phyloP scores from a whole-genome alignment of 768 basidiomycete species.

The Rhodosporidiobolus sp. region DNA sequence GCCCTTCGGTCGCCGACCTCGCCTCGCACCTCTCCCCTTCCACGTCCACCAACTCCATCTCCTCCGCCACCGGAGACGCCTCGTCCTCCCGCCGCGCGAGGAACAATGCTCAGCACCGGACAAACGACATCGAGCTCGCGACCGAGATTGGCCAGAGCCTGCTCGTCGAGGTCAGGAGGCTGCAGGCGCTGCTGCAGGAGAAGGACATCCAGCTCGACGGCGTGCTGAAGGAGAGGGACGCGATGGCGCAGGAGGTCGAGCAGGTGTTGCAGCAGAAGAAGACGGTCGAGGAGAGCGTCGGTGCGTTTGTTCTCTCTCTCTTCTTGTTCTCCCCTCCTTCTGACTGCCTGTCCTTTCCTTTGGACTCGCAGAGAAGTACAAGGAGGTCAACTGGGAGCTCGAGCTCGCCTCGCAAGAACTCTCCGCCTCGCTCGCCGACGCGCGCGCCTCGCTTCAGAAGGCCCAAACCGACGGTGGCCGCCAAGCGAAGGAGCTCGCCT shows the following conservation, averaged over 20 bases:
- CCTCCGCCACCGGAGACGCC: not conserved
- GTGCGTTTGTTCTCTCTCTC: constrained; percentile 52
- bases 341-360: constrained; percentile 14
- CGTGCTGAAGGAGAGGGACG: constrained; percentile 87
- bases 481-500: constrained; percentile 68
- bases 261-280: constrained; percentile 67
- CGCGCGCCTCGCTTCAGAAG: constrained; percentile 64
- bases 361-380: constrained; percentile 72
- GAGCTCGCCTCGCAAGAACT: constrained; percentile 89
- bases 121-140: constrained; percentile 89
- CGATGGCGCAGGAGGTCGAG: constrained; percentile 75
- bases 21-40: constrained; percentile 11
- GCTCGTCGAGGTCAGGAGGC: constrained; percentile 81
- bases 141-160: constrained; percentile 95
- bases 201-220: constrained; percentile 89
- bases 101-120: constrained; percentile 85
- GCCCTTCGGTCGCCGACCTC: constrained; percentile 9
- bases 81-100: constrained; percentile 65
- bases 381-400: constrained; percentile 98
- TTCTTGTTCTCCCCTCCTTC: not conserved
- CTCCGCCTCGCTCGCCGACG: constrained; percentile 64
- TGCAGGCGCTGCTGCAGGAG: constrained; percentile 86
- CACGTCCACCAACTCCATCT: constrained; percentile 1
- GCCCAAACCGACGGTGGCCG: constrained; percentile 80
- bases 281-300: constrained; percentile 74